These are phyloP conservation scores for Mucor plumbeus DNA, from an alignment of 371 early-diverging fungal species.

Conservation along the genomic window DNA sequence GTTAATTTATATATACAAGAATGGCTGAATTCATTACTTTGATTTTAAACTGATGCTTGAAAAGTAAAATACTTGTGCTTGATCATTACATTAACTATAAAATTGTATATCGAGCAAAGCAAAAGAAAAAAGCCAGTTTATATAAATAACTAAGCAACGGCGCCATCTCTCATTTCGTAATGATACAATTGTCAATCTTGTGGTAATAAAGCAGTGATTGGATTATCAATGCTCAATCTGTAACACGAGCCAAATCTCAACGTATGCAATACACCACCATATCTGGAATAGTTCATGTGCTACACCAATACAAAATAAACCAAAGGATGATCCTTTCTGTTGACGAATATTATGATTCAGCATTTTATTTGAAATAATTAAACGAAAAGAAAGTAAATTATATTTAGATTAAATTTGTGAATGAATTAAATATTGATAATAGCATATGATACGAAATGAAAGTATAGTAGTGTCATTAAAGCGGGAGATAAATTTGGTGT, in stretches of 20 bases:
- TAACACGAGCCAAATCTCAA: constrained; percentile 2
- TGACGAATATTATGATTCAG: not conserved
- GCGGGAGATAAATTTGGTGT: not conserved
- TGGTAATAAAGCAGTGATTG: not conserved
- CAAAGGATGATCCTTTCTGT: constrained; percentile 1
- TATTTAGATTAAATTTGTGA: not conserved
- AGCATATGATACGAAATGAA: not conserved
- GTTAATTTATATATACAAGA: not conserved
- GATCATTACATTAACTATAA: not conserved
- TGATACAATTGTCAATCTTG: not conserved
- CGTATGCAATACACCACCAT: constrained; percentile 7
- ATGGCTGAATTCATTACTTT: constrained; percentile 1
- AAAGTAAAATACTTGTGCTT: not conserved
- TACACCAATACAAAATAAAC: constrained; percentile 10
- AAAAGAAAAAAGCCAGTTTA: too few relatives aligned
- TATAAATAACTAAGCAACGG: not conserved
- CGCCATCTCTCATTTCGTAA: too few relatives aligned
- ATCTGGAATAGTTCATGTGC: constrained; percentile 8
- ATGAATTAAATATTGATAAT: not conserved
- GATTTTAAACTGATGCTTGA: not conserved
- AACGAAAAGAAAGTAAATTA: not conserved
- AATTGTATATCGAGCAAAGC: too few relatives aligned
- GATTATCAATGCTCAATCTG: constrained; percentile 3
- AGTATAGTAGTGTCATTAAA: not conserved
- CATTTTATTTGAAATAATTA: not conserved